A percentile compares a stretch with the other conserved stretches of the same genome.
Conservation (phyloP, 2,329 filamentous ascomycete species). For the Gnomoniopsis sp. region DNA sequence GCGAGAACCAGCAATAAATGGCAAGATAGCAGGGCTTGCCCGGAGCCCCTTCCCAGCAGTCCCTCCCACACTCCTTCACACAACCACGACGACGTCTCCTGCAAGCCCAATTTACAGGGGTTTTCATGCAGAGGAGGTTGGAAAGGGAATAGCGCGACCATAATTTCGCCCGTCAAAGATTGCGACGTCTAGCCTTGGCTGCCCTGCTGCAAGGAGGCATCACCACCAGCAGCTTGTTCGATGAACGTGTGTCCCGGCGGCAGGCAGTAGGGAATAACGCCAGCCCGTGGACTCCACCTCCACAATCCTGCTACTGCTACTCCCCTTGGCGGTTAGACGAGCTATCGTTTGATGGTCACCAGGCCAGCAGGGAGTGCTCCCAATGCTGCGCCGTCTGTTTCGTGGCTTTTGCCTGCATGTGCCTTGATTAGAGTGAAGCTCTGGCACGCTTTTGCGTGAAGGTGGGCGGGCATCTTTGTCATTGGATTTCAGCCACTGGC, state of each 20-base stretch:
- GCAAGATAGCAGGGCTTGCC: too few species aligned
- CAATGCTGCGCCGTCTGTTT: slow-evolving; percentile 11
- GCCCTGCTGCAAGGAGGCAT: slow-evolving; percentile 6
- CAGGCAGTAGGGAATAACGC: slow-evolving; percentile 5
- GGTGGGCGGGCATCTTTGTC: background rate
- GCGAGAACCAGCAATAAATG: background rate
- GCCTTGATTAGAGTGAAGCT: background rate
- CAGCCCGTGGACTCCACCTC: background rate
- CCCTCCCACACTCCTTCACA: background rate
- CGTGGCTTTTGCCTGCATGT: slow-evolving; percentile 9
- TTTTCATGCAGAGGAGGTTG: slow-evolving; percentile 8
- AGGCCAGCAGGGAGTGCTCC: background rate
- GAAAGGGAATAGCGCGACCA: slow-evolving; percentile 12
- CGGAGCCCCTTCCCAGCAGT: too few species aligned
- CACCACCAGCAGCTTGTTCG: too few species aligned
- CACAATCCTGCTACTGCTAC: background rate
- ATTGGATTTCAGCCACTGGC: too few species aligned
- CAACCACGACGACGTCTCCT: background rate
- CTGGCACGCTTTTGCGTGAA: too few species aligned
- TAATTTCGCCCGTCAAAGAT: slow-evolving; percentile 5
- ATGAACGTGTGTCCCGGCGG: too few species aligned
- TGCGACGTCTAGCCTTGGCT: slow-evolving; percentile 1
- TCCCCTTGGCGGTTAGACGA: slow-evolving; percentile 8
- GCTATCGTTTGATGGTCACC: slow-evolving; percentile 13
- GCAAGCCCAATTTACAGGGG: slow-evolving; percentile 9